Evolutionary conservation across 1,284 basidiomycete species (phyloP).

Genomic region (Bjerkandera adusta): DNA sequence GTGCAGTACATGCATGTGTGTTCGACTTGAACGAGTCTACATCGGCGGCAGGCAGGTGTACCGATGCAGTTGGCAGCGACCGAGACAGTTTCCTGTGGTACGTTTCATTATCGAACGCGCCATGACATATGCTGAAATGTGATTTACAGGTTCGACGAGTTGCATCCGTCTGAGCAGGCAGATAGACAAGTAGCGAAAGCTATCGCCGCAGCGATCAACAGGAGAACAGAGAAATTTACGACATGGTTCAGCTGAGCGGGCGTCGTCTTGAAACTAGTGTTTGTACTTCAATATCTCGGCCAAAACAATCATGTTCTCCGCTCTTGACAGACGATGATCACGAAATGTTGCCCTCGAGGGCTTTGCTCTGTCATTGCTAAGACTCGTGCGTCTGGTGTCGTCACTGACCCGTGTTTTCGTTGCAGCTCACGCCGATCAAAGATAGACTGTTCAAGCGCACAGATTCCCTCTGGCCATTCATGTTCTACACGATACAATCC

Average conservation of each 20-base stretch:
- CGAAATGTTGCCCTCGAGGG: background rate
- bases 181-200: constrained; percentile 17
- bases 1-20: constrained; percentile 44
- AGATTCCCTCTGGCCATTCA: no score
- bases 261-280: background rate
- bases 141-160: constrained; percentile 20
- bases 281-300: background rate
- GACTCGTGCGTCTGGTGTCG: background rate
- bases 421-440: no score
- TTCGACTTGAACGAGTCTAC: constrained; percentile 37
- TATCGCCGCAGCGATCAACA: constrained; percentile 15
- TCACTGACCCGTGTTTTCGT: no score
- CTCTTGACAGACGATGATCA: background rate
- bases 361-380: no score
- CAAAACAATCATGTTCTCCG: no score
- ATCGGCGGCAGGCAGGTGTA: constrained; percentile 33
- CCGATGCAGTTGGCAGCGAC: constrained; percentile 38
- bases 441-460: no score
- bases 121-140: no score
- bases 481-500: no score
- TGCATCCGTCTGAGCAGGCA: constrained; percentile 20
- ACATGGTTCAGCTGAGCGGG: constrained; percentile 34
- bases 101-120: no score
- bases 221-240: constrained; percentile 5
- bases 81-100: constrained; percentile 55